These are phyloP conservation scores for Apiospora arundinis DNA, from an alignment of 2,329 filamentous ascomycete genomes.

Conservation along the genomic window DNA sequence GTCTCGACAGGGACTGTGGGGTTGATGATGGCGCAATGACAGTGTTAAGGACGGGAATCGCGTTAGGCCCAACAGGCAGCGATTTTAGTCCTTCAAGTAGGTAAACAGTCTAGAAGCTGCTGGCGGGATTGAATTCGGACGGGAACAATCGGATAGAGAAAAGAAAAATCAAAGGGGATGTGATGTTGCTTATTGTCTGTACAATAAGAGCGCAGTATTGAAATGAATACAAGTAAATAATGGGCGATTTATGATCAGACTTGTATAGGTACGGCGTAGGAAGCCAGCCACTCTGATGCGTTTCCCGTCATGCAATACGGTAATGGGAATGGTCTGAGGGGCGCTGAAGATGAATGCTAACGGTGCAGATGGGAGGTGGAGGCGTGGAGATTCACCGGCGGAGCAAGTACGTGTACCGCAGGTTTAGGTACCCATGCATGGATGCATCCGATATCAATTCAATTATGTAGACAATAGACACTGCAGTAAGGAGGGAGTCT, in stretches of 20 bases:
- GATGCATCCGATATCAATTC: not conserved
- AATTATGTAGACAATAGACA: not conserved
- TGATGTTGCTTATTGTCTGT: not conserved
- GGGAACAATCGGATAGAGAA: not conserved
- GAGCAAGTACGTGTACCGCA: slow-evolving; percentile 9
- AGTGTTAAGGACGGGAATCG: not conserved
- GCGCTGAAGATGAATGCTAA: slow-evolving; percentile 6
- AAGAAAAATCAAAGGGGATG: not conserved
- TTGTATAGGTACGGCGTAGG: not conserved
- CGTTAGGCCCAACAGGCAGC: slow-evolving; percentile 9
- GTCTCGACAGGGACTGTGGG: slow-evolving; percentile 16
- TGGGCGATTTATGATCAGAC: not conserved
- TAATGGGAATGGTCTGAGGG: not conserved
- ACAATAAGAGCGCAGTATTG: not conserved
- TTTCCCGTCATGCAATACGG: not conserved
- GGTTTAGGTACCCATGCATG: slow-evolving; percentile 17
- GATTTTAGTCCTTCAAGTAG: not conserved
- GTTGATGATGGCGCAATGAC: slow-evolving; percentile 15
- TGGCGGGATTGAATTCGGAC: not conserved
- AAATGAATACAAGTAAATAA: not conserved
- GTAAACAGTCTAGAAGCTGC: not conserved
- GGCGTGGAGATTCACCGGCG: not conserved
- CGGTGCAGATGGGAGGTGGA: slow-evolving; percentile 18
- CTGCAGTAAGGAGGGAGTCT: not conserved
- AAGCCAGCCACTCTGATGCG: not conserved